Conservation (phyloP, 192 early-diverging fungal genomes). For the Gigaspora rosea region DNA sequence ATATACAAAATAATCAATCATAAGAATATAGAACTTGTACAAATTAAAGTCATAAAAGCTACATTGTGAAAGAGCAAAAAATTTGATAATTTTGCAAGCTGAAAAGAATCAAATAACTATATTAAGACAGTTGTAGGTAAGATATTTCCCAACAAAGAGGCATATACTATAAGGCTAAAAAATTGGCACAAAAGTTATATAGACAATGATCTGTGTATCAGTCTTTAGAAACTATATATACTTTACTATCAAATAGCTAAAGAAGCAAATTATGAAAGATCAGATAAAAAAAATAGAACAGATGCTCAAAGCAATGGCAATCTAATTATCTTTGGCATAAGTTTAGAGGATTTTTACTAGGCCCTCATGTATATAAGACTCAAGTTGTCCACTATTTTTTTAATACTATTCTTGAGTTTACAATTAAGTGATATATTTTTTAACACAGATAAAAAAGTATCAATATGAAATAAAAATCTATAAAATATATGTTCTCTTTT, state of each 20-base stretch:
- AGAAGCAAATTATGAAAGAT: neutral
- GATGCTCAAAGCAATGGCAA: neutral
- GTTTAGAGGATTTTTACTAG: too few relatives aligned
- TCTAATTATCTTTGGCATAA: too few relatives aligned
- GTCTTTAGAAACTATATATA: neutral
- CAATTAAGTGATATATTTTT: too few relatives aligned
- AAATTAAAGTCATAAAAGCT: neutral
- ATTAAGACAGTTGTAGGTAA: constrained; percentile 3
- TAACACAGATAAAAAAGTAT: too few relatives aligned
- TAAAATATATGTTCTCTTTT: too few relatives aligned
- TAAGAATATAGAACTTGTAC: neutral
- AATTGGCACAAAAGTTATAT: neutral
- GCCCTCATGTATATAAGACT: too few relatives aligned
- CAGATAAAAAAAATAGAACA: neutral
- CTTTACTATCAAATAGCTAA: constrained; percentile 8
- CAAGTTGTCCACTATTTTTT: too few relatives aligned
- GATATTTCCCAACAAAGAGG: neutral
- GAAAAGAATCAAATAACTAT: neutral
- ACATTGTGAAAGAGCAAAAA: constrained; percentile 4
- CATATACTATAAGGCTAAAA: neutral
- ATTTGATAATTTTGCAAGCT: constrained; percentile 6
- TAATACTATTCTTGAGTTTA: too few relatives aligned
- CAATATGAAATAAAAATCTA: too few relatives aligned
- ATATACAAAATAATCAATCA: neutral
- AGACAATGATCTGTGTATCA: neutral